Base-by-base conservation (phyloP, 2,329 filamentous ascomycete species). In the Fusarium pseudograminearum region DNA sequence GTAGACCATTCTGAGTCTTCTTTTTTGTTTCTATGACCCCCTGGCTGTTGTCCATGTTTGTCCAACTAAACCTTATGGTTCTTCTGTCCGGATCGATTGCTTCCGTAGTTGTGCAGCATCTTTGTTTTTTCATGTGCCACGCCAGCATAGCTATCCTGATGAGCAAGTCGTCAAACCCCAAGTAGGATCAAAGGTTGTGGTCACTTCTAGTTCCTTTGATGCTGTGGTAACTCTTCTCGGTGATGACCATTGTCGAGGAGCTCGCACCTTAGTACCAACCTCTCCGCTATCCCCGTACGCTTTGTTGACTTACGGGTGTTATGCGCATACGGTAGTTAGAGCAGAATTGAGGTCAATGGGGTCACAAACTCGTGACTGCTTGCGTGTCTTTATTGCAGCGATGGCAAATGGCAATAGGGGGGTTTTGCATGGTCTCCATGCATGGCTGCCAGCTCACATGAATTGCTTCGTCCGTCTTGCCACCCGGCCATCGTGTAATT, bases 371-470 rank as follows among this genome's bases (percentile, higher is more conserved):
- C 61, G 51, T 52, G 63, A 50, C 46, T 45, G 36, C 51, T 30
- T 72, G 67, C 57, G 61, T 61, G 59, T 33, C 54, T 46, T 62
- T 57, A 33, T 38, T 60, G 57, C 56, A 54, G 60, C 54, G 62
- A 54, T 52, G 42, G 57, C 54, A 73, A 67, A 72, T 60, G 70
- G 61, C 58, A 68, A 71, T 69, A 69, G 54, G 62, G 36, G 59
- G 24, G 4, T 10, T 71, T 73, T 74, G 73, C 74, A 76, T 75
- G 66, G 34, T 72, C 71, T 67, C 71, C 73, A 67, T 78, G 76
- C 77, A 78, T 78, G 64, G 58, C 65, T 72, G 62, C 59, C 70
- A 59, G 65, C 77, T 78, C 77, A 78, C 77, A 78, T 78, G 77
- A 78, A 78, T 76, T 50, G 54, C 61, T 52, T 54, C 40, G 55